Conservation (phyloP, 1,139 yeast genomes). For the Diutina ranongensis region DNA sequence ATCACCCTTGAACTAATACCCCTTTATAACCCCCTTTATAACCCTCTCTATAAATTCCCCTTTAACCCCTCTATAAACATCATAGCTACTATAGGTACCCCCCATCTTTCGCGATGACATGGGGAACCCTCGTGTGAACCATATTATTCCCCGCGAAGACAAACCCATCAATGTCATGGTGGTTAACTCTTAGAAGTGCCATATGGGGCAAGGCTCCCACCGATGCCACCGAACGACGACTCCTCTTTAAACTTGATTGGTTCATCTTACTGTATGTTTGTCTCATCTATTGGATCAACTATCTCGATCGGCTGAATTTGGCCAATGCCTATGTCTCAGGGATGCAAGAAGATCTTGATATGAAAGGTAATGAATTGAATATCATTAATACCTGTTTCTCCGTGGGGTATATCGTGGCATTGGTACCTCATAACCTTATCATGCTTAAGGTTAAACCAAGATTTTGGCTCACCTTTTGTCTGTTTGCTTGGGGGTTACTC, state of each 20-base stretch:
- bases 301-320: constrained; percentile 3
- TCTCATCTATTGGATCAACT: constrained; percentile 43
- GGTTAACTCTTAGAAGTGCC: neutral
- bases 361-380: constrained; percentile 24
- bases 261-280: constrained; percentile 47
- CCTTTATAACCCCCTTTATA: too few relatives aligned
- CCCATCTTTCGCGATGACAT: too few relatives aligned
- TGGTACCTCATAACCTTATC: constrained; percentile 44
- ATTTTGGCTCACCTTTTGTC: constrained; percentile 41
- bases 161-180: neutral
- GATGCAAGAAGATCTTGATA: constrained; percentile 15
- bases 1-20: too few relatives aligned
- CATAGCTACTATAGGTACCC: too few relatives aligned
- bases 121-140: too few relatives aligned
- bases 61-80: too few relatives aligned
- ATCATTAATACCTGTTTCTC: constrained; percentile 39
- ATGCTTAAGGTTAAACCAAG: constrained; percentile 40
- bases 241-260: constrained; percentile 34
- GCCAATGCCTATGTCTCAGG: constrained; percentile 7
- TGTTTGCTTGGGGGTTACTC: constrained; percentile 7
- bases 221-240: constrained; percentile 1
- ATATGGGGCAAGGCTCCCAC: constrained; percentile 1
- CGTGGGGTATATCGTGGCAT: constrained; percentile 47
- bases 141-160: neutral
- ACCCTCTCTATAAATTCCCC: too few relatives aligned